Evolutionary conservation across 257 asterid genomes (phyloP).

Genomic region (Nicotiana paniculata): DNA sequence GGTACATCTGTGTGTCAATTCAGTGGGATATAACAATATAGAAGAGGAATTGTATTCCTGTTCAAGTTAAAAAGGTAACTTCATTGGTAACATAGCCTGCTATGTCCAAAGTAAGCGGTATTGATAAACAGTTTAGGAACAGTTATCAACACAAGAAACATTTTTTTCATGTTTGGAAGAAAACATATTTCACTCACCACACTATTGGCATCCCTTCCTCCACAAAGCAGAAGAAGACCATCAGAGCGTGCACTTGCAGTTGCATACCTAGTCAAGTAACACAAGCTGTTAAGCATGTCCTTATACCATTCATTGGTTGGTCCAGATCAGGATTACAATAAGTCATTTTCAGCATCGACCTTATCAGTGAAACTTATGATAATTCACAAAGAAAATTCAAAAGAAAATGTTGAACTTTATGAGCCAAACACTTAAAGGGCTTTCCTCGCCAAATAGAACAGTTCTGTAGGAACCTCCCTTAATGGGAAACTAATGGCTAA

Average conservation of each 20-base stretch:
- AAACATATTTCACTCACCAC: constrained; percentile 60
- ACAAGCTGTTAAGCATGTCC: constrained; percentile 11
- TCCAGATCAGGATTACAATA: neutral
- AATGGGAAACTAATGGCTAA: neutral
- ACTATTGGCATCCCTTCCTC: constrained; percentile 98
- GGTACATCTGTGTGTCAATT: neutral
- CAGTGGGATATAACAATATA: neutral
- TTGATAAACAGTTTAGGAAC: neutral
- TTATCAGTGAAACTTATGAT: neutral
- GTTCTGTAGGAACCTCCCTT: too few species aligned
- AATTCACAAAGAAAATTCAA: neutral
- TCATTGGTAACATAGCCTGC: neutral
- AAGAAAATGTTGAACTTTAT: neutral
- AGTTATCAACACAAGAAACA: neutral
- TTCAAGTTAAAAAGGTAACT: neutral
- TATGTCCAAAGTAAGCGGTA: neutral
- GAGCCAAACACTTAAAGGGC: neutral
- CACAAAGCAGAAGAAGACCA: constrained; percentile 98
- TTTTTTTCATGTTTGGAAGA: neutral
- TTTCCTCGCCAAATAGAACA: neutral
- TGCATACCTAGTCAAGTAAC: constrained; percentile 65
- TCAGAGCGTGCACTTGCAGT: constrained; percentile 99
- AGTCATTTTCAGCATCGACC: neutral
- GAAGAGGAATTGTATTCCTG: neutral
- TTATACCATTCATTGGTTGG: neutral